Evolutionary conservation across 805 yeast species (phyloP).

Genomic region (Saccharomycopsis sp.): DNA sequence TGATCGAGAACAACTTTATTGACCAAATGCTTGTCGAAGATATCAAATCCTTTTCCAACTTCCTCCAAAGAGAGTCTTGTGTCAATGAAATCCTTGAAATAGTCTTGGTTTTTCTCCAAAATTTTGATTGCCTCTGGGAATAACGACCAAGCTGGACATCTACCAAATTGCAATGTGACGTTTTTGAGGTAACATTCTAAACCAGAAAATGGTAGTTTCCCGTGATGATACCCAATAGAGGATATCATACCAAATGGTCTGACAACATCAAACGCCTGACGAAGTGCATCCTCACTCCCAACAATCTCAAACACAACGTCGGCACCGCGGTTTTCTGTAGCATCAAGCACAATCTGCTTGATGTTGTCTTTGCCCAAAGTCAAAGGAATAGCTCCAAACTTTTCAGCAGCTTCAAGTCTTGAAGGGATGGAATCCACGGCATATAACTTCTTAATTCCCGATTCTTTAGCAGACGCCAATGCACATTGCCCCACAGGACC

Average conservation of each 20-base stretch:
- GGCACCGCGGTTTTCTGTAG: slow-evolving; percentile 44
- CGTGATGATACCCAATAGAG: slow-evolving; percentile 57
- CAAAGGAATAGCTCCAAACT: slow-evolving; percentile 44
- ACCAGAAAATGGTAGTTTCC: slow-evolving; percentile 47
- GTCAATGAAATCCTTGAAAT: slow-evolving; percentile 49
- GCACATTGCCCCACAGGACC: slow-evolving; percentile 59
- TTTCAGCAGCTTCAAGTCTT: slow-evolving; percentile 37
- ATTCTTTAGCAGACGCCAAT: slow-evolving; percentile 36
- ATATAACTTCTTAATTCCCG: slow-evolving; percentile 39
- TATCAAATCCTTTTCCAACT: slow-evolving; percentile 39
- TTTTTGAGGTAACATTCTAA: slow-evolving; percentile 53
- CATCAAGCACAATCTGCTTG: slow-evolving; percentile 28
- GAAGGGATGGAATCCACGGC: slow-evolving; percentile 45
- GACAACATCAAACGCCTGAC: slow-evolving; percentile 44
- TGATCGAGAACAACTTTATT: slow-evolving; percentile 45
- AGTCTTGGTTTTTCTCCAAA: slow-evolving; percentile 37
- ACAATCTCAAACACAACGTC: slow-evolving; percentile 58
- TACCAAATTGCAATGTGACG: slow-evolving; percentile 50
- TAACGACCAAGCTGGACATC: slow-evolving; percentile 56
- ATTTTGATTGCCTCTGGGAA: slow-evolving; percentile 45
- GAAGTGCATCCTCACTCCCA: slow-evolving; percentile 46
- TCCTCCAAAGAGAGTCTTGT: slow-evolving; percentile 38
- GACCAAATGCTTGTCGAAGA: slow-evolving; percentile 48
- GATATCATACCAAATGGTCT: slow-evolving; percentile 53
- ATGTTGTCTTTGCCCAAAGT: slow-evolving; percentile 39